Conservation (phyloP, 768 basidiomycete species). For the Scleroderma citrinum region DNA sequence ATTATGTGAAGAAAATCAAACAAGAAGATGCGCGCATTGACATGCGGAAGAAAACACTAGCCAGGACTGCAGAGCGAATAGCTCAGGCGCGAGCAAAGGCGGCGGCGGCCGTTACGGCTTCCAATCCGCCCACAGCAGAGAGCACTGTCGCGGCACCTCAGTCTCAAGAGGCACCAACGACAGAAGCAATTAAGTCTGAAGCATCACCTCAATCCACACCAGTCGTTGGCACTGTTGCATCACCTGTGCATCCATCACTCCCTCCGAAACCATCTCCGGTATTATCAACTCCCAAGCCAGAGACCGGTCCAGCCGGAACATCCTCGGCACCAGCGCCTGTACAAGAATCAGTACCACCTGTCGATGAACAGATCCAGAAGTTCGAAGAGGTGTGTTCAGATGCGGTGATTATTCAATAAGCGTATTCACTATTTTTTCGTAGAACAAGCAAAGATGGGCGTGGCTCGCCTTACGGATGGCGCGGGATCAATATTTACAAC, state of each 20-base stretch:
- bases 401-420: background rate
- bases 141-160: constrained; percentile 9
- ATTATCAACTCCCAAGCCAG: constrained; percentile 25
- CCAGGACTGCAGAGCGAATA: constrained; percentile 32
- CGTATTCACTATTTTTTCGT: constrained; percentile 10
- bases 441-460: constrained; percentile 74
- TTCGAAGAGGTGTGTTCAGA: constrained; percentile 53
- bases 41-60: constrained; percentile 38
- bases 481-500: constrained; percentile 64
- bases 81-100: constrained; percentile 40
- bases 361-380: constrained; percentile 48
- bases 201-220: constrained; percentile 11
- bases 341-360: constrained; percentile 25
- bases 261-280: constrained; percentile 61
- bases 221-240: constrained; percentile 19
- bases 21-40: constrained; percentile 60
- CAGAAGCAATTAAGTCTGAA: constrained; percentile 33
- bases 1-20: constrained; percentile 67
- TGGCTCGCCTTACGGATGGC: constrained; percentile 80
- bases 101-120: constrained; percentile 27
- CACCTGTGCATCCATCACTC: constrained; percentile 61
- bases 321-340: constrained; percentile 26
- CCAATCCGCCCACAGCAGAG: background rate
- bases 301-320: constrained; percentile 20
- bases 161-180: constrained; percentile 32